phyloP scores from a whole-genome alignment of 2,329 filamentous ascomycete genomes.

The Mollisiaceae sp. region DNA sequence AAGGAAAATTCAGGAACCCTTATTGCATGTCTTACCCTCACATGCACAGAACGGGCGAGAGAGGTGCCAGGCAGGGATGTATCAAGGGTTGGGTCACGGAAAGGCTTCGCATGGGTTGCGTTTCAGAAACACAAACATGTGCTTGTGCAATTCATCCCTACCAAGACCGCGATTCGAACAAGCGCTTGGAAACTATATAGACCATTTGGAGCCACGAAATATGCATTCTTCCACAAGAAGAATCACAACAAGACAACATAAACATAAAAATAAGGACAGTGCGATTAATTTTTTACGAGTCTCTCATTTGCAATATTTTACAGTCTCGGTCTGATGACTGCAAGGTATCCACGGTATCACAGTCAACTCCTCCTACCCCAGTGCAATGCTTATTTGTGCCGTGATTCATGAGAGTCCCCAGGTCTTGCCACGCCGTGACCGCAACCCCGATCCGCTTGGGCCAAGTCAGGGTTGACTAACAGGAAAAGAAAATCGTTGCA shows the following conservation, averaged over 20 bases:
- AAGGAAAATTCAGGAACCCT: background rate
- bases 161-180: too few relatives aligned
- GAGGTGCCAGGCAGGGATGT: background rate
- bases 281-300: background rate
- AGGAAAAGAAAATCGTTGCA: conserved; percentile 18
- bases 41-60: background rate
- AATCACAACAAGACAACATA: background rate
- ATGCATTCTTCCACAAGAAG: background rate
- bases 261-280: background rate
- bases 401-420: conserved; percentile 17
- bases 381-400: conserved; percentile 34
- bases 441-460: background rate
- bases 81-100: background rate
- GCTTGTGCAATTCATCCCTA: background rate
- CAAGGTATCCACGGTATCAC: conserved; percentile 36
- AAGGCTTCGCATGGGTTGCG: background rate
- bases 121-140: conserved; percentile 5
- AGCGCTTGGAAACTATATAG: background rate
- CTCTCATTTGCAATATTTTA: conserved; percentile 10
- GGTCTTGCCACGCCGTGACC: conserved; percentile 12
- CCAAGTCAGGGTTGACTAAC: background rate
- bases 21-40: background rate
- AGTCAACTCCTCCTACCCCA: conserved; percentile 32
- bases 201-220: too few relatives aligned
- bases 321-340: conserved; percentile 21